Evolutionary conservation across 352 stramenopile species (phyloP), one percentile per base, ranked within the genome.

Genomic region (Phytophthora boehmeriae): DNA sequence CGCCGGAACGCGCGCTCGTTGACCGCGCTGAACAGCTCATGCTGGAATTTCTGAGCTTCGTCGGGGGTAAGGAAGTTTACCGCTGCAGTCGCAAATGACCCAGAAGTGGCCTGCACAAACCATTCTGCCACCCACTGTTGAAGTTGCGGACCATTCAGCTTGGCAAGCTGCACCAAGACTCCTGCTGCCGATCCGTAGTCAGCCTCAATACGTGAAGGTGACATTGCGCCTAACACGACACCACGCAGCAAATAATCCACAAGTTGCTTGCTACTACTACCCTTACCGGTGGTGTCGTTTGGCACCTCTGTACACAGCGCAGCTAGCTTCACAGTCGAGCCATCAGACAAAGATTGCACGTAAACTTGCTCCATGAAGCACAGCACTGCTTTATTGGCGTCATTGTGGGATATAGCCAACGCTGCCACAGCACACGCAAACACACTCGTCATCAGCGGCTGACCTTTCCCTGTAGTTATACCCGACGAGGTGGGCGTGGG

Each of bases 301-400:
- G 28, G 53, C 28, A 17, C 8, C 20, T 48, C 42, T 11, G 42
- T 38, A 57, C 68, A 76, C 34, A 73, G 55, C 28, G 55, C 59
- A 34, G 49, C 54, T 8, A 78, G 57, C 11, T 67, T 67, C 11
- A 67, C 52, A 13, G 44, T 39, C n/a, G 50, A 46, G 22, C 59
- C 20, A 10, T 68, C 38, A 17, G 60, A 36, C 30, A 59, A 48
- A 14, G 68, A 66, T 28, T 76, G 58, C 34, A 45, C 48, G 23
- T 76, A 73, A 5, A 73, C 55, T 64, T 78, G 59, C 54, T 98
- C 91, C 16, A 98, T 46, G 72, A 98, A 98, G 59, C 87, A 97
- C 25, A 98, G 59, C 28, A 94, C 95, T 13, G 87, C 94, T 59
- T 97, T 96, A 63, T 98, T 98, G 2, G 95, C 94, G 63, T 98